Evolutionary conservation across 768 basidiomycete genomes (phyloP), one percentile per base, ranked within the genome.

Genomic region (Lactarius vividus): DNA sequence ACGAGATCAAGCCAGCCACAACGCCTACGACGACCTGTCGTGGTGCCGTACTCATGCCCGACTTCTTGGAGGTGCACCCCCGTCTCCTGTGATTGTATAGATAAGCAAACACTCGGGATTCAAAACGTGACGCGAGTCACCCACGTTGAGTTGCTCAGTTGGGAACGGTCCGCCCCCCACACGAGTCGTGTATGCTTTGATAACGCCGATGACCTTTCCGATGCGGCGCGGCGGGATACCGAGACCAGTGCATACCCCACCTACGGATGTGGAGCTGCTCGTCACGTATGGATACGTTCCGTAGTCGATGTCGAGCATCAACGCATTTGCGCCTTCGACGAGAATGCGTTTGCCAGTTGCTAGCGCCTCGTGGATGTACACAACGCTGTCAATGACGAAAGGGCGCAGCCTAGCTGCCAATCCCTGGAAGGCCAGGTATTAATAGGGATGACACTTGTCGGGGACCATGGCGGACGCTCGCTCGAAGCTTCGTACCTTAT

Each of bases 81-180:
- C 46, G 88, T 75, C 31, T 88, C 85, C 94, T 95, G 72, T 52
- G 52, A 64, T 42, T 37, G 33, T 8, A 26, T 28, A 65, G 58
- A 70, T 62, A 16, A 65, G 56, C 28, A 16, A 65, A 52, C 28
- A 57, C 1, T 7, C 26, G 29, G 15, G 10, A 2, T 1, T 28
- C 60, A 35, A 11, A 16, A n/a, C 28, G 59, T 1, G 59, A 26
- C 65, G 28, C 54, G 20, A n/a, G 9, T 4, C 10, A 79, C 87
- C 64, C 58, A 93, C 91, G 76, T 95, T 90, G 63, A 97, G 83
- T 75, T 94, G 92, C 76, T 99, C 97, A 0, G 92, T 94, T 9
- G 97, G 95, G 83, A 99, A 98, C 4, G 97, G 97, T 0, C 97
- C 97, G 44, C 94, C 93, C n/a, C 97, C 97, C 28, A 99, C 97